Evolutionary conservation across 768 basidiomycete genomes (phyloP), one percentile per base, ranked within the genome.

Genomic region (Russula olivacea): DNA sequence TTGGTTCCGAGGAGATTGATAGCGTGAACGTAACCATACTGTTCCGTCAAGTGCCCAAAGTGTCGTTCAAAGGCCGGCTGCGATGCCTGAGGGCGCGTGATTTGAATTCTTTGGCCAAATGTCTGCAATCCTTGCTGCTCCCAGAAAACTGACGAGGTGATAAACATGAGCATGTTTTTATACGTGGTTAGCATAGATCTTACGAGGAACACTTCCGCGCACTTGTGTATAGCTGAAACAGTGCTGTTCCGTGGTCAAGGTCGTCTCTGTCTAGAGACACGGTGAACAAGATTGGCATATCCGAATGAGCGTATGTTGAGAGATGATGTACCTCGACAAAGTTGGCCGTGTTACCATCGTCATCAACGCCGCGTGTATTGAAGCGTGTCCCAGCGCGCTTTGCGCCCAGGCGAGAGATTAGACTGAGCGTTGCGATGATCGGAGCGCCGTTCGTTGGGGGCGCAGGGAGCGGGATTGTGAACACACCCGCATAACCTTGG

Each of bases 31-130:
- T 84, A 79, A 4, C 85, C 86, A 70, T 99, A 98, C 69, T 93
- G 87, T 67, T 93, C 87, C 66, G 88, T 83, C 41, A 98, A 76
- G 60, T 93, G 87, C 11, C 86, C 80, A 61, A 98, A 91, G 75
- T 99, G 97, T 43, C 91, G 86, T 68, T 98, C 91, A 71, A 99
- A 99, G 1, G 97, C 97, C 9, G 95, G 95, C 68, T 98, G 96
- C 0, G 95, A 95, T 3, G 94, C 93, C 68, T 92, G 88, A 1
- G 97, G 96, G 14, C 95, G 87, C 14, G 93, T 95, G 65, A 99
- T 92, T 72, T 98, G 94, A 47, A 99, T 93, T 60, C 85, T 84
- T 67, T 93, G 93, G 41, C 93, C 91, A 71, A 99, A 94, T 0
- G 96, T 95, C 71, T 95, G 93, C 45, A 95, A 73, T 30, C 93